phyloP scores from a whole-genome alignment of 1,139 yeast species.

The Candida sojae region DNA sequence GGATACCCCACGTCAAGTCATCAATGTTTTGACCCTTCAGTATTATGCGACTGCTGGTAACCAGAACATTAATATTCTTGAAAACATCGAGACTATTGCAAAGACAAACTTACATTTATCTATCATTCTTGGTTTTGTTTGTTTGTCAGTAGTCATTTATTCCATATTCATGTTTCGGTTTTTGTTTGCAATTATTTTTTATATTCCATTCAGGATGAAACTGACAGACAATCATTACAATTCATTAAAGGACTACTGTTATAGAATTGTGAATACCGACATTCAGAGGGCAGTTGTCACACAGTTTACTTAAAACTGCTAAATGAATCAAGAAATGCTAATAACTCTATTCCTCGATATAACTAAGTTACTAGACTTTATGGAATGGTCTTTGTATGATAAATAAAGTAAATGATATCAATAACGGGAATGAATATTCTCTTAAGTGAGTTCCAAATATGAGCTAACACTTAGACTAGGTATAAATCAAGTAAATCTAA shows the following conservation, averaged over 20 bases:
- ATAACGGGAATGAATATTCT: no score
- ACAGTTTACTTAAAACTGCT: no score
- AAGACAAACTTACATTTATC: slow-evolving; percentile 63
- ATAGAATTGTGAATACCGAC: slow-evolving; percentile 15
- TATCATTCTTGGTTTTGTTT: slow-evolving; percentile 70
- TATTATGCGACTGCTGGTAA: slow-evolving; percentile 52
- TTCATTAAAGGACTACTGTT: slow-evolving; percentile 59
- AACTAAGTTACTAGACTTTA: no score
- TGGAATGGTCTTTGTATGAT: no score
- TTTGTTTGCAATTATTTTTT: slow-evolving; percentile 55
- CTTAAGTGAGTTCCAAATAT: no score
- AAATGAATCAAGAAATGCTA: no score
- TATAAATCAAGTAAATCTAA: no score
- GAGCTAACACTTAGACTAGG: no score
- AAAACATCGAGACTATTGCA: slow-evolving; percentile 61
- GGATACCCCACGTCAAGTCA: slow-evolving; percentile 87
- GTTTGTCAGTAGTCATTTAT: slow-evolving; percentile 77
- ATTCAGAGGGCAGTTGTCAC: no score
- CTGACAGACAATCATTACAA: slow-evolving; percentile 36
- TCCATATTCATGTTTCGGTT: slow-evolving; percentile 65
- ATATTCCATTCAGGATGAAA: slow-evolving; percentile 56
- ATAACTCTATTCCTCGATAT: no score
- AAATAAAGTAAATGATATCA: no score
- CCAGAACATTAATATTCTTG: slow-evolving; percentile 44
- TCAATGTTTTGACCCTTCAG: slow-evolving; percentile 74